Base-by-base conservation (phyloP, 495 filamentous ascomycete genomes). In the Penicillium verhagenii region DNA sequence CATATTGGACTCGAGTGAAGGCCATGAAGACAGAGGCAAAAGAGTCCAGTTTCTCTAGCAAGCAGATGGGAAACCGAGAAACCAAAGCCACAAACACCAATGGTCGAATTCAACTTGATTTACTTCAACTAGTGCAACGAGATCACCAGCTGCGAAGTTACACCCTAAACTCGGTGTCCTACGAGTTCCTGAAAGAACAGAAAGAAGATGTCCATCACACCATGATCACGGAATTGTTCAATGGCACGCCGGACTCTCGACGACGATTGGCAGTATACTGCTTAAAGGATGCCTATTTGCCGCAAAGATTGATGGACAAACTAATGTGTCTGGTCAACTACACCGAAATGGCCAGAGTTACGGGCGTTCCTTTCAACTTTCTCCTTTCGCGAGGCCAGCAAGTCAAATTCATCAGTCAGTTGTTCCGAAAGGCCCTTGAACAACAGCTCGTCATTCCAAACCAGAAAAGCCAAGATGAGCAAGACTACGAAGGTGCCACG, bases 271-370 rank as follows among this genome's bases (percentile, higher is more conserved):
- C 94, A 1, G 85, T 99, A 3, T 99, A 99, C 71, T 99, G 94
- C 75, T 72, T 99, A 49, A 99, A 99, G 71, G 94, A 99, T 77
- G 94, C 94, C 8, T 97, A 96, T 61, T 75, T 99, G 11, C 94
- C 94, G 5, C 95, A 97, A 64, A 75, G 94, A 37, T 73, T 99
- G 51, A 90, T 99, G 83, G 94, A 99, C 69, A 99, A 99, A 63
- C 78, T 99, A 26, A 97, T 95, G 71, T 97, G 94, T 70, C 79
- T 99, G 24, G 87, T 96, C 65, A 99, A 99, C 69, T 97, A 97
- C 63, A 97, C 94, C 0, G 94, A 99, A 71, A 99, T 99, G 94
- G 94, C 94, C 37, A 94, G 94, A 82, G 94, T 99, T 66, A 99
- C 94, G 16, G 94, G 94, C 56, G 92, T 99, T 1, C 95, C 94